A percentile compares a stretch with the other conserved stretches of the same genome.
These are phyloP conservation scores for Phoenix dactylifera DNA, from an alignment of 176 grass and related monocot species.

Conservation along the genomic window DNA sequence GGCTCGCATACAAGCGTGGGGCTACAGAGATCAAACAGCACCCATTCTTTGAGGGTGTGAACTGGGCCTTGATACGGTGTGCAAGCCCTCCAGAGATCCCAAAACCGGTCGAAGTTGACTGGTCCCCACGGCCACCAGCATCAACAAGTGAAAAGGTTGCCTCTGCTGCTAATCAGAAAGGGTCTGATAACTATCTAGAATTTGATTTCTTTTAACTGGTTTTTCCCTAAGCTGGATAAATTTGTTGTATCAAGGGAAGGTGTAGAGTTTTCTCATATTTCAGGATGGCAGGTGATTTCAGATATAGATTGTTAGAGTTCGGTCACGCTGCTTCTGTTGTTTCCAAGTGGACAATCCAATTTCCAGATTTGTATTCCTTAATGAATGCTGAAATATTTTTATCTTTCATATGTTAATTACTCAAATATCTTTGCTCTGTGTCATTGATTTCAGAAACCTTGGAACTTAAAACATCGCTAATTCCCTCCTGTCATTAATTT, in stretches of 20 bases:
- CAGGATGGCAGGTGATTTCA: constrained; percentile 15
- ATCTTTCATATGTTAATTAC: no score
- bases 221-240: constrained; percentile 13
- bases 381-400: constrained; percentile 16
- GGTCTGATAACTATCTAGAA: constrained; percentile 63
- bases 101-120: constrained; percentile 41
- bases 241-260: not conserved
- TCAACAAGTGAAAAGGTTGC: constrained; percentile 13
- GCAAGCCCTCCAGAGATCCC: constrained; percentile 82
- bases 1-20: constrained; percentile 66
- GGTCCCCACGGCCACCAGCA: constrained; percentile 18
- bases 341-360: constrained; percentile 3
- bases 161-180: constrained; percentile 26
- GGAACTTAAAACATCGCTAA: no score
- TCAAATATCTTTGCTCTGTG: no score
- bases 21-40: constrained; percentile 91
- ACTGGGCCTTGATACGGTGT: constrained; percentile 86
- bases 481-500: no score
- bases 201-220: constrained; percentile 77
- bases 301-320: constrained; percentile 19
- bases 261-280: constrained; percentile 6
- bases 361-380: constrained; percentile 27
- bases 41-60: constrained; percentile 81
- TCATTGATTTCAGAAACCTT: no score
- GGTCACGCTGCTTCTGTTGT: constrained; percentile 20